These are phyloP conservation scores for Clarireedia sp. DNA, from an alignment of 2,329 filamentous ascomycete species.

Conservation along the genomic window DNA sequence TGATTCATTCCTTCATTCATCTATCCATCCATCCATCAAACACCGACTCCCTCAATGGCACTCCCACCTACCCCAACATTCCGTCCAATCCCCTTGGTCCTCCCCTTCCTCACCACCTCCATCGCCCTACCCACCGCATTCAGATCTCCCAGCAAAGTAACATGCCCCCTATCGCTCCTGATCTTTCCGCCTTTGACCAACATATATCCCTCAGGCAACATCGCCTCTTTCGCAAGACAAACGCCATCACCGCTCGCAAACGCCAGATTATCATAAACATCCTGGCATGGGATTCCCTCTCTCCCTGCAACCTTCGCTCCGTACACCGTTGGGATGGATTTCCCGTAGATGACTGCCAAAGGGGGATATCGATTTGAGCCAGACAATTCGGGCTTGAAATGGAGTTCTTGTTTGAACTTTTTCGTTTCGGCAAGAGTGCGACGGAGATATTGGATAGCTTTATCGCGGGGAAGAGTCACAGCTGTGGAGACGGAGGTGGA, in stretches of 20 bases:
- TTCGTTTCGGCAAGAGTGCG: slow-evolving; percentile 66
- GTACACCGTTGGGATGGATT: slow-evolving; percentile 77
- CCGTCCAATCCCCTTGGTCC: slow-evolving; percentile 65
- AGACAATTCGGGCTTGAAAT: slow-evolving; percentile 51
- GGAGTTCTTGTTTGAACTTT: slow-evolving; percentile 68
- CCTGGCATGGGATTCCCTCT: slow-evolving; percentile 66
- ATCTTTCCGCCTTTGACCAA: slow-evolving; percentile 67
- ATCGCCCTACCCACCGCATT: slow-evolving; percentile 72
- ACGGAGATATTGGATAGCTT: slow-evolving; percentile 55
- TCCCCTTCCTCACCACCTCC: slow-evolving; percentile 56
- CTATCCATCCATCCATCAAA: background rate
- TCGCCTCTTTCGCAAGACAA: slow-evolving; percentile 74
- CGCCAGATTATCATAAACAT: slow-evolving; percentile 78
- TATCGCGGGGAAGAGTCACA: slow-evolving; percentile 29
- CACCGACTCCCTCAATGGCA: background rate
- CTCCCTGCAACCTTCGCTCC: slow-evolving; percentile 66
- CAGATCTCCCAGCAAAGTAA: slow-evolving; percentile 78
- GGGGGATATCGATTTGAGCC: slow-evolving; percentile 72
- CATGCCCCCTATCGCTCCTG: slow-evolving; percentile 76
- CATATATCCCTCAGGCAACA: slow-evolving; percentile 74
- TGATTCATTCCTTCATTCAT: background rate
- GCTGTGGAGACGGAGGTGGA: slow-evolving; percentile 26
- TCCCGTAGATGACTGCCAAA: slow-evolving; percentile 75
- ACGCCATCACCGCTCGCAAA: slow-evolving; percentile 88
- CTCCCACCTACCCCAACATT: slow-evolving; percentile 30